phyloP scores from a whole-genome alignment of 305 asterid species.

The Fraxinus paxiana region DNA sequence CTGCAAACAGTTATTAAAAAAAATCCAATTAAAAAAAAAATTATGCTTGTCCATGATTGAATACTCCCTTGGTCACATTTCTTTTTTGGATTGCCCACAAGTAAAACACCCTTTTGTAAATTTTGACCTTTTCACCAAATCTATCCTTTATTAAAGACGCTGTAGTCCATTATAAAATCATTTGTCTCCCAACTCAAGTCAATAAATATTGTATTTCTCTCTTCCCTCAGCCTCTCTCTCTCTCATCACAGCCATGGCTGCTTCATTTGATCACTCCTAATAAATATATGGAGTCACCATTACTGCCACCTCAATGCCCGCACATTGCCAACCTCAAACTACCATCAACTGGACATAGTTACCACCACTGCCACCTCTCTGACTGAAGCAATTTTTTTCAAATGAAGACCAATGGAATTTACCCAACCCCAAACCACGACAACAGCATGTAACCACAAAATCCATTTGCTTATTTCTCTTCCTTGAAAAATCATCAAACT shows the following conservation, averaged over 20 bases:
- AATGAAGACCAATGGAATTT: not conserved
- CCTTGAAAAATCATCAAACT: not conserved
- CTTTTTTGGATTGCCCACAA: not conserved
- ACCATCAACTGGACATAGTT: not conserved
- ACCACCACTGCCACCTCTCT: not conserved
- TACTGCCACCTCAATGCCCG: not conserved
- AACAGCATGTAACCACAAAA: not conserved
- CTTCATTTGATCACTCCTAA: not conserved
- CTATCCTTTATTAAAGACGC: not conserved
- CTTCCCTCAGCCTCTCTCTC: not conserved
- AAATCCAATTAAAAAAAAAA: not conserved
- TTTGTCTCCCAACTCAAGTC: not conserved
- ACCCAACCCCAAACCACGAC: not conserved
- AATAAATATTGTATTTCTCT: not conserved
- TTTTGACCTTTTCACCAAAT: not conserved
- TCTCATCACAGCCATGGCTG: not conserved
- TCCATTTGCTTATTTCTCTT: not conserved
- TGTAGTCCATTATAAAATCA: not conserved
- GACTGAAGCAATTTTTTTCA: not conserved
- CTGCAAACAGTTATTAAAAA: not conserved
- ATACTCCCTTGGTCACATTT: not conserved
- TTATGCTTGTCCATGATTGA: not conserved
- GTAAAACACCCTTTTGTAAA: not conserved
- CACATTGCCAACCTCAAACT: not conserved
- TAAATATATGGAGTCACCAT: not conserved